Conservation (phyloP, 495 filamentous ascomycete genomes). For the Penicillium cataractarum region DNA sequence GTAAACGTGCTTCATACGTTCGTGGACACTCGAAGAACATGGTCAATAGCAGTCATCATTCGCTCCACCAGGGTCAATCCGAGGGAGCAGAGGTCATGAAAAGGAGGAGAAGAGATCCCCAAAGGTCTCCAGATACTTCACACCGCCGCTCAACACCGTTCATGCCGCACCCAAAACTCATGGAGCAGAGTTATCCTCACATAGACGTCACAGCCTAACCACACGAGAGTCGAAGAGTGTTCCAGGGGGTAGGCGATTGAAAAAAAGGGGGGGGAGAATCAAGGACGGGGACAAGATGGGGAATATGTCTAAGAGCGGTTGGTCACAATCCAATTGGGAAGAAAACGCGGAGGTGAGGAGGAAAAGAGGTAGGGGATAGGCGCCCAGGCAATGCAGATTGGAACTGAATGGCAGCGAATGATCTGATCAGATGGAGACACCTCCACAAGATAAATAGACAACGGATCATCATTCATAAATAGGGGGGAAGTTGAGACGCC, state of each 20-base stretch:
- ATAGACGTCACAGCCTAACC: slow-evolving; percentile 12
- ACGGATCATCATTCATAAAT: slow-evolving; percentile 11
- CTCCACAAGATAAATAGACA: slow-evolving; percentile 4
- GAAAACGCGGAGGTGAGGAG: slow-evolving; percentile 10
- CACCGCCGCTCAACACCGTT: slow-evolving; percentile 20
- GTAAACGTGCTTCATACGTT: slow-evolving; percentile 40
- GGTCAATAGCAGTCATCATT: slow-evolving; percentile 26
- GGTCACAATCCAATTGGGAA: slow-evolving; percentile 33
- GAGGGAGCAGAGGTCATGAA: slow-evolving; percentile 26
- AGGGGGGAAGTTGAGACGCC: not conserved
- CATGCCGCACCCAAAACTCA: slow-evolving; percentile 25
- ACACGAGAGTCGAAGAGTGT: slow-evolving; percentile 3
- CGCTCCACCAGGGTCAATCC: slow-evolving; percentile 19
- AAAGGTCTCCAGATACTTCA: not conserved
- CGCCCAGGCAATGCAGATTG: slow-evolving; percentile 27
- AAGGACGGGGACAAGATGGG: slow-evolving; percentile 23
- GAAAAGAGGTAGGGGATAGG: slow-evolving; percentile 14
- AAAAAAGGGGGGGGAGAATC: slow-evolving; percentile 23
- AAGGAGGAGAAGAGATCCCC: slow-evolving; percentile 1
- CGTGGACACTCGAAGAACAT: slow-evolving; percentile 33
- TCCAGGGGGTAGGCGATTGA: slow-evolving; percentile 11
- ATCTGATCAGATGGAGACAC: not conserved
- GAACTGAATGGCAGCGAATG: slow-evolving; percentile 1
- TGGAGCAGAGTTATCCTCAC: slow-evolving; percentile 25
- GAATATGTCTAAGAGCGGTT: slow-evolving; percentile 24